Evolutionary conservation across 2,329 filamentous ascomycete genomes (phyloP).

Genomic region (Pseudogymnoascus sp.): DNA sequence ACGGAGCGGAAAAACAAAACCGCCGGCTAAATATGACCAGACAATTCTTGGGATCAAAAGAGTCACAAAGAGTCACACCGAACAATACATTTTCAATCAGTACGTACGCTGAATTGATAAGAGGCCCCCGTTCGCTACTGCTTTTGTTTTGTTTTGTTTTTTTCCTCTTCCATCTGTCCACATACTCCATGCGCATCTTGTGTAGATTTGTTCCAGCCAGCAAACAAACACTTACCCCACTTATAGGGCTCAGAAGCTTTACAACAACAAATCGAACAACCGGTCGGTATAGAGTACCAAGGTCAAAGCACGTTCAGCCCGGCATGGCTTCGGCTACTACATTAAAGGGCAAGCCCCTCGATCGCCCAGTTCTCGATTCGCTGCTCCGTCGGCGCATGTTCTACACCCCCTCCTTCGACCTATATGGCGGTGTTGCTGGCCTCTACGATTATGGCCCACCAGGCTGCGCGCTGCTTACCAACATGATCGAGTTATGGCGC

Average conservation of each 20-base stretch:
- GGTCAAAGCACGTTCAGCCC: slow-evolving; percentile 28
- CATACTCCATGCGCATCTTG: slow-evolving; percentile 30
- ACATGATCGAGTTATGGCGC: slow-evolving; percentile 63
- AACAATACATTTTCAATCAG: background rate
- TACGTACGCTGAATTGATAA: slow-evolving; percentile 5
- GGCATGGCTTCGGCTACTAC: slow-evolving; percentile 60
- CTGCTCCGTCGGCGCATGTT: slow-evolving; percentile 84
- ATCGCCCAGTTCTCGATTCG: slow-evolving; percentile 71
- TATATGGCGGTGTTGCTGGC: slow-evolving; percentile 81
- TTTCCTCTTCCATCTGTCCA: background rate
- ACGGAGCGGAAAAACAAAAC: slow-evolving; percentile 10
- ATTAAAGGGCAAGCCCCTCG: slow-evolving; percentile 81
- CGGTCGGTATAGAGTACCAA: slow-evolving; percentile 25
- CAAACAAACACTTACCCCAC: slow-evolving; percentile 19
- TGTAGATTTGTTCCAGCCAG: slow-evolving; percentile 28
- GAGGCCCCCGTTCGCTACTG: background rate
- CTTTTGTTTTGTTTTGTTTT: background rate
- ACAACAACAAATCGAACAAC: slow-evolving; percentile 23
- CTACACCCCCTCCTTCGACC: slow-evolving; percentile 92
- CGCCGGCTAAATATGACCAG: background rate
- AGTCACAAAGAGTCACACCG: slow-evolving; percentile 1
- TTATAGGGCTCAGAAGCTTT: slow-evolving; percentile 27
- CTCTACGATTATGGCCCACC: slow-evolving; percentile 66
- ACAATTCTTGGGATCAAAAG: background rate
- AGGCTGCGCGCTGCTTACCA: slow-evolving; percentile 59